Evolutionary conservation across 2,329 filamentous ascomycete species (phyloP), one percentile per base, ranked within the genome.

Genomic region (Ophiostoma sp.): DNA sequence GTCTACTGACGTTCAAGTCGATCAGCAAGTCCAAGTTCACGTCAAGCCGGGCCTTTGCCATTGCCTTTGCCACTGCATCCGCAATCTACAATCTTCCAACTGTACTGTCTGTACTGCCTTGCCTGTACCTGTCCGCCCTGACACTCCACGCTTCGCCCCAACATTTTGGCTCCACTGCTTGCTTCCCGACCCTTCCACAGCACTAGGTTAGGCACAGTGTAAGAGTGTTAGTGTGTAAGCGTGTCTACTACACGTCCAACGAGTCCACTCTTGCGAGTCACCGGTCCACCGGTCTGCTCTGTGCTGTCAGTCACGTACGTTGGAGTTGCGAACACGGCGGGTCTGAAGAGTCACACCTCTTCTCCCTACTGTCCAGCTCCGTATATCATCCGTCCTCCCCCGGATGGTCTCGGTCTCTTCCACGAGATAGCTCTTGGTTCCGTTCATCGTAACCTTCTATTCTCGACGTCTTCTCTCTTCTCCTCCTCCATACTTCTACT

Each of bases 331-430:
- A 77, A 77, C 77, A 77, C 77, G 77, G 77, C 72, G 75, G 77
- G 77, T 74, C 72, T 57, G 78, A 81, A 80, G 82, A 84, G 82
- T 83, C 79, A 83, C 79, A 71, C 80, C 81, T 39, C 80, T 83
- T 81, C 78, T 76, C 79, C 78, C 77, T 76, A 79, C 79, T 80
- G 76, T 80, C 80, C 79, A 52, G 62, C 75, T 76, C 76, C 75
- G 77, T 70, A 69, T 81, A 75, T 76, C 76, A 73, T 76, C 74
- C 52, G n/a, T 27, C 39, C 69, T 71, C 73, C 71, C 35, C 76
- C 80, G 79, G 77, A 82, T 82, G 81, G 79, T 78, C 76, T 79
- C 79, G 75, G 76, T 74, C 74, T n/a, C 17, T 23, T 33, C 41
- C 60, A 17, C 54, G 70, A 72, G 69, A 68, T 62, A 69, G 65